Evolutionary conservation across 495 filamentous ascomycete genomes (phyloP), one percentile per base, ranked within the genome.

Genomic region (Evernia prunastri): DNA sequence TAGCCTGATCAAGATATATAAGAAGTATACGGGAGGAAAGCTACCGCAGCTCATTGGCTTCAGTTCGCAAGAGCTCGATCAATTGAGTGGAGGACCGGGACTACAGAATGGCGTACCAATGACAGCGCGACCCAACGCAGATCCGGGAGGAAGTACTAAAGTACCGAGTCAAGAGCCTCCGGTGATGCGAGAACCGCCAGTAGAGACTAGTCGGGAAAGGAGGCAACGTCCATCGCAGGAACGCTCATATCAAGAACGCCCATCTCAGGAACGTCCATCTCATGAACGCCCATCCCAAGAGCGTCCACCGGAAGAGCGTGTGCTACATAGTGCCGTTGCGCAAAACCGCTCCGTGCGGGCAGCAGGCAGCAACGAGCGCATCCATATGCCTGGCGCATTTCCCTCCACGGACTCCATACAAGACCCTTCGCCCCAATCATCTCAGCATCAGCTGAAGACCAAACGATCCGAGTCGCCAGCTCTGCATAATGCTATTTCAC

Each of bases 1-100:
- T 33, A 96, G 91, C 70, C 73, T 97, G 66, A 83, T 97, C 64
- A 97, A 97, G 76, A 96, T 98, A 43, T 98, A 88, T 72, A 87
- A 84, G 63, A 97, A 97, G 72, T 98, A 97, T 71, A 97, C 95
- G 15, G 89, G 89, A 33, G 94, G 95, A 13, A 89, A 85, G 64
- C 75, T 87, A 29, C 94, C 94, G 27, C 82, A 85, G 42, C 77
- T 98, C 23, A 80, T 84, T 53, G 93, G 92, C 11, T 97, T 97
- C 73, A 88, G 89, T 68, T 79, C 86, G 40, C 84, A 81, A 47
- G 91, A 96, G 74, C 81, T 85, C 36, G 90, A 93, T 64, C 77
- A 83, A 47, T 80, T 96, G 43, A 69, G 86, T 51, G 88, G 84
- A 23, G 72, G 76, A 39, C 71, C 75, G 15, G 77, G 72, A 45